Percentiles rank a stretch among this genome's conserved stretches.
Evolutionary conservation across 2,329 filamentous ascomycete genomes (phyloP).

Genomic region (Neopestalotiopsis sp.): DNA sequence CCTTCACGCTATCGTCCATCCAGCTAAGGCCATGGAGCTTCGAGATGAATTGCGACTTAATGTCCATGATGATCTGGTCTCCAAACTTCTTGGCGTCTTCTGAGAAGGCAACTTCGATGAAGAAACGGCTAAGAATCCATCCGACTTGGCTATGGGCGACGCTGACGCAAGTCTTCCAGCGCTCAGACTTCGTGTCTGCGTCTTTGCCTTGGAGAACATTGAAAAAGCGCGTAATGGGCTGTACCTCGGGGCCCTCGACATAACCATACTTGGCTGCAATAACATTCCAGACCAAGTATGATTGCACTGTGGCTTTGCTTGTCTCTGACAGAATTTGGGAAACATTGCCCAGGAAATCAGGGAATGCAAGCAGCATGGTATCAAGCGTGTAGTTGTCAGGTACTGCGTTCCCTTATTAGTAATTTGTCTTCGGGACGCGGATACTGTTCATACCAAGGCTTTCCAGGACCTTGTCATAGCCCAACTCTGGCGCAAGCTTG

Average conservation of each 20-base stretch:
- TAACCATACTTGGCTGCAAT: constrained; percentile 56
- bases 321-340: constrained; percentile 59
- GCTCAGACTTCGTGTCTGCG: constrained; percentile 64
- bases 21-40: constrained; percentile 49
- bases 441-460: constrained; percentile 37
- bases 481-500: constrained; percentile 60
- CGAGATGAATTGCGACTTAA: constrained; percentile 67
- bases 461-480: constrained; percentile 56
- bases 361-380: constrained; percentile 63
- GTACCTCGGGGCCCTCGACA: constrained; percentile 64
- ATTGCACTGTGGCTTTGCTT: constrained; percentile 58
- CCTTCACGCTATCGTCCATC: constrained; percentile 66
- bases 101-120: constrained; percentile 70
- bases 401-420: constrained; percentile 27
- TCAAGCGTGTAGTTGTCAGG: constrained; percentile 55
- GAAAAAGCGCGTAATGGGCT: constrained; percentile 63
- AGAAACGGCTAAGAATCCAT: constrained; percentile 75
- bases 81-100: constrained; percentile 69
- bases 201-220: constrained; percentile 67
- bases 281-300: constrained; percentile 69
- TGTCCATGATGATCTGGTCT: constrained; percentile 72
- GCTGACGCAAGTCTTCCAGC: constrained; percentile 69
- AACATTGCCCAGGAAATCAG: constrained; percentile 63
- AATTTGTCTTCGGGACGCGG: background rate
- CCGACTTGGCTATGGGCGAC: constrained; percentile 63